Base-by-base conservation (phyloP, 2,329 filamentous ascomycete species). In the Tolypocladium inflatum region DNA sequence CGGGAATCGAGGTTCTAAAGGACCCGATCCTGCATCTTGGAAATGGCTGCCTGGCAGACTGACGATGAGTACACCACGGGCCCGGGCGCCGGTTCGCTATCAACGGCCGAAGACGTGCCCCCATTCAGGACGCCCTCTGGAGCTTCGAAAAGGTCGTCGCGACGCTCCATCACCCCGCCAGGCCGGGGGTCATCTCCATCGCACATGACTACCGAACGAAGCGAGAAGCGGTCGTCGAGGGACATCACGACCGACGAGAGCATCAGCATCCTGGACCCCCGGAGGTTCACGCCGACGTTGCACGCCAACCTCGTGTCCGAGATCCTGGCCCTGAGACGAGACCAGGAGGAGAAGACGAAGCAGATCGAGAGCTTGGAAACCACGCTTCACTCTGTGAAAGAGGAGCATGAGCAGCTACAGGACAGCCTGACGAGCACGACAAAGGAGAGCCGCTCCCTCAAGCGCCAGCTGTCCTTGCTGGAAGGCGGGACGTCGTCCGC, bases 301-400 rank as follows among this genome's bases (percentile, higher is more conserved):
- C 94, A 97, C 71, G 94, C 94, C 10, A 97, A 90, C 55, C 78
- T 99, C 8, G 93, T 99, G 1, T 93, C 93, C 0, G 94, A 99
- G 71, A 99, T 99, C 62, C 78, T 99, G 43, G 85, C 86, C 2
- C 76, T 99, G 55, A 85, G 92, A 26, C 82, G 94, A 59, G 94
- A 99, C 63, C 84, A 97, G 61, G 94, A 99, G 68, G 90, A 89
- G 48, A 97, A 96, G 73, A 83, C 87, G 51, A 90, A 85, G 65
- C 82, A 91, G 56, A 96, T 99, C 57, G 92, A 97, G 69, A 85
- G 83, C 56, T 78, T 99, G 19, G 94, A 99, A 73, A 77, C 80
- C 1, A 85, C 81, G 33, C 76, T 99, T 39, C 86, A 95, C 61
- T 76, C 82, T 1, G 80, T 85, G 1, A 86, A 85, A 57, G 81